Conservation (phyloP, 345 rosid species). For the Limnanthes douglasii region DNA sequence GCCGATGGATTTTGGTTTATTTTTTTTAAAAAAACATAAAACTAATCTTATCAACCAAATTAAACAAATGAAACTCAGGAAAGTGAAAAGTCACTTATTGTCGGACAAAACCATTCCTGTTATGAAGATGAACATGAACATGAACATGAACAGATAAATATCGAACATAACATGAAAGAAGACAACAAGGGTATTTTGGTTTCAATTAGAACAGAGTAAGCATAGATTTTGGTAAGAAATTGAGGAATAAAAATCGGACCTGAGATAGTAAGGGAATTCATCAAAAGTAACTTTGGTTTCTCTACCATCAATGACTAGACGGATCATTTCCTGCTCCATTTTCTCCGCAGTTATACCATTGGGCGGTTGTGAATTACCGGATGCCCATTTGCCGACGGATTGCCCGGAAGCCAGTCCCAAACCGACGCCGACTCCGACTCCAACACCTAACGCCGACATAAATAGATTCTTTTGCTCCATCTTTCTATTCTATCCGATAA, state of each 20-base stretch:
- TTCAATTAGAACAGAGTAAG: too few species aligned
- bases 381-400: slow-evolving; percentile 14
- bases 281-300: slow-evolving; percentile 17
- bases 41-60: too few species aligned
- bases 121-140: too few species aligned
- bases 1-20: too few species aligned
- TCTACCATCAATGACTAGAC: slow-evolving; percentile 20
- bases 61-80: too few species aligned
- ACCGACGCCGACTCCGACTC: slow-evolving; percentile 24
- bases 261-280: slow-evolving; percentile 21
- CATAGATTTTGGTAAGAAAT: too few species aligned
- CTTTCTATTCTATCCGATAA: background rate
- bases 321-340: slow-evolving; percentile 21
- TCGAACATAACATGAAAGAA: too few species aligned
- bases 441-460: slow-evolving; percentile 22
- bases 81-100: too few species aligned
- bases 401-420: slow-evolving; percentile 16
- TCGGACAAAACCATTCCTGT: too few species aligned
- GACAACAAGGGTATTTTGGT: background rate
- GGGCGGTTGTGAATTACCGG: slow-evolving; percentile 8
- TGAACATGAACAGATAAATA: too few species aligned
- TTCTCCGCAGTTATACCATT: slow-evolving; percentile 20
- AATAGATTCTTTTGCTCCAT: slow-evolving; percentile 20
- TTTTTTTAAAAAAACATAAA: too few species aligned
- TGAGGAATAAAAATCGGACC: slow-evolving; percentile 3